These are phyloP conservation scores for Prosopis cineraria DNA, from an alignment of 306 rosid genomes.

Conservation along the genomic window DNA sequence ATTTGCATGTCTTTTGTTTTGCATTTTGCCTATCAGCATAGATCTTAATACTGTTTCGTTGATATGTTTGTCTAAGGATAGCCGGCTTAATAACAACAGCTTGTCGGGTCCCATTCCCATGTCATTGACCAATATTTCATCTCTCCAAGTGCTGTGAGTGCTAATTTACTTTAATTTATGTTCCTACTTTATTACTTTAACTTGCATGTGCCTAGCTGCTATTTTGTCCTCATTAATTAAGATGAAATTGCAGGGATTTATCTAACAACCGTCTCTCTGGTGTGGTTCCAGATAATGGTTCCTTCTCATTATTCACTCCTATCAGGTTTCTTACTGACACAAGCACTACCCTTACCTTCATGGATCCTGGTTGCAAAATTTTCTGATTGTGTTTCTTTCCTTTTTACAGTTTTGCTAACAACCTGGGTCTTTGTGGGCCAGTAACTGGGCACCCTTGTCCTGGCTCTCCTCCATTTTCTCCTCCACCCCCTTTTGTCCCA, in stretches of 20 bases:
- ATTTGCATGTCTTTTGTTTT: not conserved
- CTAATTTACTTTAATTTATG: conserved; percentile 29
- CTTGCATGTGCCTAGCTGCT: conserved; percentile 16
- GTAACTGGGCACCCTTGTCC: conserved; percentile 98
- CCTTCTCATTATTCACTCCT: conserved; percentile 96
- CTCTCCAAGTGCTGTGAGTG: conserved; percentile 98
- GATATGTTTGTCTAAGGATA: conserved; percentile 64
- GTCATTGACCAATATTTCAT: conserved; percentile 87
- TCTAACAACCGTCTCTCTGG: conserved; percentile 90
- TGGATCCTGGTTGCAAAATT: conserved; percentile 14
- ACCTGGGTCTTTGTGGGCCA: conserved; percentile 90
- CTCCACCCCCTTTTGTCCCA: conserved; percentile 97
- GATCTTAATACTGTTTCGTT: conserved; percentile 44
- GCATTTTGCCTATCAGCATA: conserved; percentile 9
- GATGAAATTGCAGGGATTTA: conserved; percentile 71
- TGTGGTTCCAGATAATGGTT: conserved; percentile 92
- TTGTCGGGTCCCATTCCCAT: conserved; percentile 88
- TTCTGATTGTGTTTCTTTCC: conserved; percentile 32
- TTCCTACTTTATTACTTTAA: conserved; percentile 8
- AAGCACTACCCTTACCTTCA: conserved; percentile 24
- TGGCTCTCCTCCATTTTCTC: conserved; percentile 98
- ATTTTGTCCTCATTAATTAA: conserved; percentile 15
- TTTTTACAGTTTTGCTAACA: conserved; percentile 87
- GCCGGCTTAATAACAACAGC: conserved; percentile 99
- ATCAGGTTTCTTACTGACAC: conserved; percentile 64